phyloP scores from a whole-genome alignment of 202 grass and related monocot species.

The Setaria viridis region DNA sequence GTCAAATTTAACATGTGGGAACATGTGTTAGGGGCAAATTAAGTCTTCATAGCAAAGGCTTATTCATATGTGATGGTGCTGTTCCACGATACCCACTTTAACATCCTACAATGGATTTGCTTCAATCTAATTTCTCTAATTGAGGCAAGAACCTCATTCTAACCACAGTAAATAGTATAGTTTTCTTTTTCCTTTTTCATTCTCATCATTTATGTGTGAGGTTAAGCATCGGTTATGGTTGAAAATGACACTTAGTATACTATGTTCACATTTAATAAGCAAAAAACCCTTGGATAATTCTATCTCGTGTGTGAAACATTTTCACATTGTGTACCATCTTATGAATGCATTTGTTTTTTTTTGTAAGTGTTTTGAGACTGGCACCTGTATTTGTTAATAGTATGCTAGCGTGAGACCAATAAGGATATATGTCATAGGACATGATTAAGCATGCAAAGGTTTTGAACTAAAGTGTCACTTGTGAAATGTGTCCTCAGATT shows the following conservation, averaged over 20 bases:
- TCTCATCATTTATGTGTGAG: not conserved
- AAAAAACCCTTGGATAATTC: not conserved
- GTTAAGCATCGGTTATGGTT: not conserved
- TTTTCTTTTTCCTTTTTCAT: not conserved
- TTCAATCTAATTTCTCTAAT: not conserved
- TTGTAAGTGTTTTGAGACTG: not conserved
- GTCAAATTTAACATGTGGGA: not conserved
- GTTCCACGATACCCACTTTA: not conserved
- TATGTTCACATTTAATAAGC: conserved; percentile 22
- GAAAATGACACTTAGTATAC: not conserved
- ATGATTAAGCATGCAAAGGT: not conserved
- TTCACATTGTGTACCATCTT: not conserved
- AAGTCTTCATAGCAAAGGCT: conserved; percentile 9
- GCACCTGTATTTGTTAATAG: conserved; percentile 5
- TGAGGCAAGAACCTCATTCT: not conserved
- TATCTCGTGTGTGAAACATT: conserved; percentile 4
- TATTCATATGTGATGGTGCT: not conserved
- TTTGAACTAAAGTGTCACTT: conserved; percentile 8
- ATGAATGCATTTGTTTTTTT: not conserved
- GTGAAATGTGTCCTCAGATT: not conserved
- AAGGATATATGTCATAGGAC: conserved; percentile 10
- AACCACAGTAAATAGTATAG: not conserved
- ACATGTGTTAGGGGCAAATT: not conserved
- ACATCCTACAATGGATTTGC: not conserved
- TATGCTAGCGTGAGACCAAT: not conserved